Conservation (phyloP, 352 stramenopile genomes). For the Globisporangium carolinianum region DNA sequence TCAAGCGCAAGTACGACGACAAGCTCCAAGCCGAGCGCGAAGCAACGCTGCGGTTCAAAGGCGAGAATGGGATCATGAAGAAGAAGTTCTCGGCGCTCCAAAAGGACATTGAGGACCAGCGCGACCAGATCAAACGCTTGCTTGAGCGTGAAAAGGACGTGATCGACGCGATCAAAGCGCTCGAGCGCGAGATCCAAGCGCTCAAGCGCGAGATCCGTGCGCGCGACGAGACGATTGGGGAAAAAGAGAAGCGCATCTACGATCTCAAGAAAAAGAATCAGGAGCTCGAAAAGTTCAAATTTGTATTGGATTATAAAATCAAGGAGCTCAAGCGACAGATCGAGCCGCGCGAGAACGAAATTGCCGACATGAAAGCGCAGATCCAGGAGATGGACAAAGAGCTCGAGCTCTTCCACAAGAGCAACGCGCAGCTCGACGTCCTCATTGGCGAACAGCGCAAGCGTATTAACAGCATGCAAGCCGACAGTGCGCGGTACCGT, state of each 20-base stretch:
- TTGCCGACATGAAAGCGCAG: slow-evolving; percentile 91
- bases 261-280: slow-evolving; percentile 97
- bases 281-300: slow-evolving; percentile 97
- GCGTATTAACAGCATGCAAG: slow-evolving; percentile 91
- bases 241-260: slow-evolving; percentile 96
- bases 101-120: slow-evolving; percentile 95
- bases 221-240: slow-evolving; percentile 91
- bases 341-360: slow-evolving; percentile 93
- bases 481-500: slow-evolving; percentile 57
- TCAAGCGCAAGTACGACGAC: slow-evolving; percentile 87
- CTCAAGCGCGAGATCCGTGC: slow-evolving; percentile 92
- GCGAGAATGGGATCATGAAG: slow-evolving; percentile 95
- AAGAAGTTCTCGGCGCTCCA: slow-evolving; percentile 93
- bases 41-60: slow-evolving; percentile 90
- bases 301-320: slow-evolving; percentile 96
- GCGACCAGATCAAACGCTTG: slow-evolving; percentile 88
- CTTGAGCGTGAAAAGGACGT: slow-evolving; percentile 91
- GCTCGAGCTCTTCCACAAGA: slow-evolving; percentile 94
- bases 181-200: slow-evolving; percentile 91
- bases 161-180: slow-evolving; percentile 85
- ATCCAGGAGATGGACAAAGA: slow-evolving; percentile 95
- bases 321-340: slow-evolving; percentile 96
- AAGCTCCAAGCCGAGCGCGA: slow-evolving; percentile 89
- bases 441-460: slow-evolving; percentile 92
- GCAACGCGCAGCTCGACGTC: slow-evolving; percentile 90